Evolutionary conservation across 176 grass and related monocot genomes (phyloP).

Genomic region (Oryza longistaminata): DNA sequence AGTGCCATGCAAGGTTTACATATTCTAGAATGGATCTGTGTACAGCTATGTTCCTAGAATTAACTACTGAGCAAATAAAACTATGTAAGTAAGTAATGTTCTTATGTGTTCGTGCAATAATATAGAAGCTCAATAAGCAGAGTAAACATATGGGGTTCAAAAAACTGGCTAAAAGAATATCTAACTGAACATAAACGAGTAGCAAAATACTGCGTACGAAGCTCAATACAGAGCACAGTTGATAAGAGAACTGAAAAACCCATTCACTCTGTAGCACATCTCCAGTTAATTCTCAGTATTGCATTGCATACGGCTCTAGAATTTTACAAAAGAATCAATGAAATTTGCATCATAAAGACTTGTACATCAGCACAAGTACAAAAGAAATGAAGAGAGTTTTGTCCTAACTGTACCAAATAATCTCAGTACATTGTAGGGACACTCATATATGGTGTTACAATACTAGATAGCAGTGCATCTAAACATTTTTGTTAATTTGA

Average conservation of each 20-base stretch:
- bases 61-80: neutral
- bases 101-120: neutral
- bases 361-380: constrained; percentile 35
- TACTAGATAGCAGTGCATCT: constrained; percentile 15
- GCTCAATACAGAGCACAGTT: neutral
- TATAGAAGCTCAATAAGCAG: neutral
- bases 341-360: constrained; percentile 25
- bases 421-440: constrained; percentile 30
- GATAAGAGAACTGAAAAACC: neutral
- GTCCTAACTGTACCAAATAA: constrained; percentile 37
- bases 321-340: constrained; percentile 31
- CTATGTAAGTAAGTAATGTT: neutral
- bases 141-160: neutral
- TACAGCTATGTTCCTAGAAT: neutral
- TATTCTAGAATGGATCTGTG: constrained; percentile 2
- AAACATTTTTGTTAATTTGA: constrained; percentile 19
- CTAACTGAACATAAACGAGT: neutral
- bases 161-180: constrained; percentile 14
- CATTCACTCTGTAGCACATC: neutral
- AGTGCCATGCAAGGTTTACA: constrained; percentile 12
- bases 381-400: neutral
- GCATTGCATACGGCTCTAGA: constrained; percentile 4
- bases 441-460: constrained; percentile 19
- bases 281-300: constrained; percentile 11
- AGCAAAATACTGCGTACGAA: neutral